Base-by-base conservation (phyloP, 768 basidiomycete species). In the Kwoniella sp. region DNA sequence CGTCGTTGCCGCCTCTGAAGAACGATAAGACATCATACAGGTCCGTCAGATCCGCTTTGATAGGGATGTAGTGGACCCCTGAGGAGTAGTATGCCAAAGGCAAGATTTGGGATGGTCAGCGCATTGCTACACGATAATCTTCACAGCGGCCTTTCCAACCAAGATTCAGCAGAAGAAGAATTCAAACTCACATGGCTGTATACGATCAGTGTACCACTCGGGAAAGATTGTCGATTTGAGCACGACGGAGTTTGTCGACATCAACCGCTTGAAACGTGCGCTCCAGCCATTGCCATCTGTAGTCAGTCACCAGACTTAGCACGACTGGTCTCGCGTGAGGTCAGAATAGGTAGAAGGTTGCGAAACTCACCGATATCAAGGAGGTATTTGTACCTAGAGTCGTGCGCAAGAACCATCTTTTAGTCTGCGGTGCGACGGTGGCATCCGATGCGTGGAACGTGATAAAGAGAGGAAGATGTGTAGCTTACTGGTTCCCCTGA, bases 31-130 rank as follows among this genome's bases (percentile, higher is more conserved):
- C 74, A 65, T 83, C 82, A 74, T 83, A 83, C 23, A 83, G 61
- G 66, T 83, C 82, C 3, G 77, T 77, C 54, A 82, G 74, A 67
- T 82, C 82, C 38, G 79, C 70, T 67, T 82, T 83, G 74, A 82
- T 70, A 2, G 81, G 81, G 13, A 82, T 70, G 67, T 82, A 82
- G 69, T 71, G 74, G 11, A 78, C 70, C 77, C 77, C 70, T 68
- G 48, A 2, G 25, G 25, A 1, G 7, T 29, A 30, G 11, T 23
- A 37, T 20, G 25, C 48, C 47, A 48, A 48, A 20, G 17, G 47
- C 23, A 20, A 48, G 47, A 17, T 4, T 20, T 4, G 47, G 8
- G 8, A 17, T 7, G 20, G 47, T 23, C 17, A 26, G 51, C 28
- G 34, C 17, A 53, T 22, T 8, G 20, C 48, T 17, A 9, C 7